Conservation (phyloP, 345 rosid species). For the Raphanus sativus region DNA sequence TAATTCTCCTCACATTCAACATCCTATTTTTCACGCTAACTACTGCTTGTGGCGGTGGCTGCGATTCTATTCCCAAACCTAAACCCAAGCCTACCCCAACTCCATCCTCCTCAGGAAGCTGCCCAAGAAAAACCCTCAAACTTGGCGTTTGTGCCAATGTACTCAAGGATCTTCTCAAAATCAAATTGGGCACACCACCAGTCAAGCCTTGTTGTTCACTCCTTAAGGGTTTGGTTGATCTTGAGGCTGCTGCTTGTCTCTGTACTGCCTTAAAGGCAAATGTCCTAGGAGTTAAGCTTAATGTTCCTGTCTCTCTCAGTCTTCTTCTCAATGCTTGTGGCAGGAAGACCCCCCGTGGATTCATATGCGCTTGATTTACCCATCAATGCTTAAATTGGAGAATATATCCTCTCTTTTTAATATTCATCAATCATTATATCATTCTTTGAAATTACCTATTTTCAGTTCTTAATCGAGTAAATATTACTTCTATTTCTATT, state of each 20-base stretch:
- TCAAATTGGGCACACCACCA: constrained; percentile 45
- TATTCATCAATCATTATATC: not conserved
- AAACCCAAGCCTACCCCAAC: constrained; percentile 25
- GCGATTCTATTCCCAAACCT: constrained; percentile 15
- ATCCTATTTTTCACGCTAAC: constrained; percentile 32
- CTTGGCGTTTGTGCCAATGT: constrained; percentile 55
- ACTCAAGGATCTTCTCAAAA: constrained; percentile 39
- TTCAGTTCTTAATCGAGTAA: not conserved
- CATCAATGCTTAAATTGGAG: not conserved
- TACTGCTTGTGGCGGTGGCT: constrained; percentile 26
- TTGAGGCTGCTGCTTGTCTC: constrained; percentile 70
- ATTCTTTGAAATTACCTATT: not conserved
- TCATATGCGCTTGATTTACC: constrained; percentile 10
- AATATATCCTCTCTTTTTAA: not conserved
- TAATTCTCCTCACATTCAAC: constrained; percentile 27
- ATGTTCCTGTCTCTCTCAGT: constrained; percentile 53
- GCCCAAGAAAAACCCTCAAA: constrained; percentile 56
- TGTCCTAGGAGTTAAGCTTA: constrained; percentile 49
- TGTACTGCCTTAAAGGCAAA: constrained; percentile 64
- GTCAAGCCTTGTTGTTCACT: constrained; percentile 54
- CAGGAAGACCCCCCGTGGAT: constrained; percentile 45
- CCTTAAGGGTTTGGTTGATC: constrained; percentile 48
- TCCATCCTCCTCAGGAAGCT: constrained; percentile 11
- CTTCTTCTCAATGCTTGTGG: constrained; percentile 59
- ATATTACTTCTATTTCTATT: not conserved